phyloP scores from a whole-genome alignment of 257 asterid species.

The Paraleonurus japonicus region DNA sequence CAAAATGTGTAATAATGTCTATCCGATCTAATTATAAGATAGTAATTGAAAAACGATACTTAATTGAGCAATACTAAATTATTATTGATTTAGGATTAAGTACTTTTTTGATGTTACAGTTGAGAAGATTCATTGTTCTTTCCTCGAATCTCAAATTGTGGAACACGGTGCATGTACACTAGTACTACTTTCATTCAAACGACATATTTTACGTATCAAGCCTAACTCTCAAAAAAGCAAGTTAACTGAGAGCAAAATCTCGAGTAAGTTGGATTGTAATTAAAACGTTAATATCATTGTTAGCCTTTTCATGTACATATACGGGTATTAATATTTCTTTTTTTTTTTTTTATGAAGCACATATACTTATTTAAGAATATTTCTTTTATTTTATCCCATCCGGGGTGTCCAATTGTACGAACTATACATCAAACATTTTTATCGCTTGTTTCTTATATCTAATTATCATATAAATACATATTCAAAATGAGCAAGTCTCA shows the following conservation, averaged over 20 bases:
- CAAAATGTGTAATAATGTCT: conserved; percentile 13
- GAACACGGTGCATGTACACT: not conserved
- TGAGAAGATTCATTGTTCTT: not conserved
- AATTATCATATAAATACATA: no score
- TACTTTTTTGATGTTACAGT: not conserved
- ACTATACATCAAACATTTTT: no score
- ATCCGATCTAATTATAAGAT: not conserved
- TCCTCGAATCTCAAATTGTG: not conserved
- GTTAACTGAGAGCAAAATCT: not conserved
- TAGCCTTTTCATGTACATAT: not conserved
- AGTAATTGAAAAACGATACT: not conserved
- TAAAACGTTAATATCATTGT: not conserved
- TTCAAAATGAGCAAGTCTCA: no score
- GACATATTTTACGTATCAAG: not conserved
- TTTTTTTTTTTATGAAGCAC: no score
- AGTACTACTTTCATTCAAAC: not conserved
- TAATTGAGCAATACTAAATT: not conserved
- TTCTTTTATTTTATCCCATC: no score
- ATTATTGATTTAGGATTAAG: not conserved
- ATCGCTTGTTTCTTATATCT: no score
- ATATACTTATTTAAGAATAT: no score
- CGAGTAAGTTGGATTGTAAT: not conserved
- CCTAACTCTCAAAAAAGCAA: not conserved
- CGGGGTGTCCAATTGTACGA: no score
- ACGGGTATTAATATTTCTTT: no score